Evolutionary conservation across 2,329 filamentous ascomycete species (phyloP).

Genomic region (Simplicillium aogashimaense): DNA sequence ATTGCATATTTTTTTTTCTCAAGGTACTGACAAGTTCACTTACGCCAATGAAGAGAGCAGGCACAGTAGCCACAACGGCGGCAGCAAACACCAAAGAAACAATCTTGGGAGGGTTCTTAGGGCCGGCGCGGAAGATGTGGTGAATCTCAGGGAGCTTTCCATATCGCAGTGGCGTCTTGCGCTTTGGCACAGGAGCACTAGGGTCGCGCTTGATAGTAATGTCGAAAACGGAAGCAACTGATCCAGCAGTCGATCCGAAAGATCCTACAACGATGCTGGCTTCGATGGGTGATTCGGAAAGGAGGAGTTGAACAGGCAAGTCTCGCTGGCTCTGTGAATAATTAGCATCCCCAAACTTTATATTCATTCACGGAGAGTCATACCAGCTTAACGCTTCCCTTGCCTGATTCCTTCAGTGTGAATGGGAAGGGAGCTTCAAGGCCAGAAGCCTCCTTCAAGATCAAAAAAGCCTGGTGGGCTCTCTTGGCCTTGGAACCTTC

Average conservation of each 20-base stretch:
- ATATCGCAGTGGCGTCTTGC: conserved; percentile 68
- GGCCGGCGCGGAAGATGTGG: conserved; percentile 78
- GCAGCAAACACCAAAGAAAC: conserved; percentile 70
- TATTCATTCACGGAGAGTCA: conserved; percentile 15
- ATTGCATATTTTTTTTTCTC: not conserved
- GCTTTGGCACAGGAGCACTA: conserved; percentile 45
- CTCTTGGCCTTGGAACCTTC: conserved; percentile 71
- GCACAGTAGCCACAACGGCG: conserved; percentile 64
- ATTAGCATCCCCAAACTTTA: no score
- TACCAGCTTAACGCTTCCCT: conserved; percentile 78
- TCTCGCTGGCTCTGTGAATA: conserved; percentile 69
- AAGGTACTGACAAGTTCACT: conserved; percentile 17
- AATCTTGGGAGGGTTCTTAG: conserved; percentile 69
- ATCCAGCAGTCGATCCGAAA: conserved; percentile 64
- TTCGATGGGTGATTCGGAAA: conserved; percentile 55
- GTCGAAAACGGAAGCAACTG: conserved; percentile 63
- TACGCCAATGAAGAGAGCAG: conserved; percentile 62
- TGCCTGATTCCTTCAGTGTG: conserved; percentile 76
- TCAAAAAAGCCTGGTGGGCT: conserved; percentile 88
- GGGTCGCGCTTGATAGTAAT: conserved; percentile 57
- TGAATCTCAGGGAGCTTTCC: conserved; percentile 76
- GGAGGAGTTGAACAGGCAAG: conserved; percentile 73
- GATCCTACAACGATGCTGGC: conserved; percentile 81
- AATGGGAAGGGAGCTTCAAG: conserved; percentile 84
- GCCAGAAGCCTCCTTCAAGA: conserved; percentile 67